These are phyloP conservation scores for Trichoderma sp. DNA, from an alignment of 2,329 filamentous ascomycete genomes.

Conservation along the genomic window DNA sequence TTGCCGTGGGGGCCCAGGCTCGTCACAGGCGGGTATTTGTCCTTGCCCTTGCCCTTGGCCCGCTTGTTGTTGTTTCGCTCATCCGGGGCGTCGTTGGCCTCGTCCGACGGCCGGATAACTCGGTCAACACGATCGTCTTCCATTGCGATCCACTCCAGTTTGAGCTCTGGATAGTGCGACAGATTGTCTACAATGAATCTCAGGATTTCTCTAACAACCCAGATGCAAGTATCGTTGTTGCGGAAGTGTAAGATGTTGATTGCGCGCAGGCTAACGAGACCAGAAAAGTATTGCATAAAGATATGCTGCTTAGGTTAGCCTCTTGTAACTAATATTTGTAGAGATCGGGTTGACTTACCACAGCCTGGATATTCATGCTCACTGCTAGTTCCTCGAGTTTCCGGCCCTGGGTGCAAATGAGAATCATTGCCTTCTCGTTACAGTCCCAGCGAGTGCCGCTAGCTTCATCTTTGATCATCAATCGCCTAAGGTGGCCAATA, in stretches of 20 bases:
- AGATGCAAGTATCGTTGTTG: constrained; percentile 54
- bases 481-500: constrained; percentile 48
- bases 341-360: constrained; percentile 43
- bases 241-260: constrained; percentile 55
- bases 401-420: constrained; percentile 51
- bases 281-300: constrained; percentile 53
- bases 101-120: constrained; percentile 43
- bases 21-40: constrained; percentile 25
- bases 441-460: constrained; percentile 53
- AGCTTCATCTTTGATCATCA: constrained; percentile 60
- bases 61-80: constrained; percentile 26
- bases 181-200: constrained; percentile 59
- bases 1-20: constrained; percentile 17
- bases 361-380: constrained; percentile 50
- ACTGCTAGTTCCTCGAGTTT: constrained; percentile 54
- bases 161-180: constrained; percentile 52
- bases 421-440: constrained; percentile 51
- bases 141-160: constrained; percentile 58
- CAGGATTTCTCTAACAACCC: constrained; percentile 55
- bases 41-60: constrained; percentile 38
- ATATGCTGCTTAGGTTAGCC: constrained; percentile 45
- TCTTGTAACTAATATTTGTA: background rate
- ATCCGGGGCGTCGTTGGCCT: constrained; percentile 27
- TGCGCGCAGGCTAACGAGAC: constrained; percentile 49
- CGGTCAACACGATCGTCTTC: constrained; percentile 50